Base-by-base conservation (phyloP, 139 green algal species). In the Nannochloris sp. region DNA sequence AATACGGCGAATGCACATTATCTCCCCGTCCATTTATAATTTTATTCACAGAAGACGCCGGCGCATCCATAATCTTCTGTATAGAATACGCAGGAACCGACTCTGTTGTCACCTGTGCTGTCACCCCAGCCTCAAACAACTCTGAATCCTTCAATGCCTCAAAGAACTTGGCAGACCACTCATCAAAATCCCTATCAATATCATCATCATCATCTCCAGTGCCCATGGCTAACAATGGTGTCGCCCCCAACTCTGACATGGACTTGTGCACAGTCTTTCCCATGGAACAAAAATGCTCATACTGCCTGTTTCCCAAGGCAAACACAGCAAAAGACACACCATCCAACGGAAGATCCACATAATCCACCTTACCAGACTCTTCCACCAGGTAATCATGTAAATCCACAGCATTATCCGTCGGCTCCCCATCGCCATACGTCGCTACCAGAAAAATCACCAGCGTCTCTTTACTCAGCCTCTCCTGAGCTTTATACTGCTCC, bases 351-450 rank as follows among this genome's bases (percentile, higher is more conserved):
- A 58, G 56, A 21, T 57, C 19, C n/a, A 7, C 19, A 25, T 80
- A 71, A 9, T 75, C 79, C 1, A 55, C 72, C 31, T 88, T 71
- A 1, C n/a, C 12, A 19, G n/a, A 19, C 11, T 53, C 18, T 57
- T 81, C 78, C 10, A 66, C 36, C 0, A 96, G 65, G 87, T 89
- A 98, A 16, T 79, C 76, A 64, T 86, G 85, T 40, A 97, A 94
- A 11, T 89, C 79, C 3, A 80, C 74, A 7, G 87, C 87, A 37
- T 85, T 90, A 67, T 98, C 92, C 0, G 92, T 97, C 12, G 92
- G 92, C 71, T 98, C 92, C 3, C 92, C 92, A 70, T 98, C 92
- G 10, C 92, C 92, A 64, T 98, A 98, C 2, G 91, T 97, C n/a
- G 88, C 88, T 75, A 95, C 82, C 12, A 90, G 68, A 29, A 92